Conservation (phyloP, 1,284 basidiomycete species). For the Irpex sp. region DNA sequence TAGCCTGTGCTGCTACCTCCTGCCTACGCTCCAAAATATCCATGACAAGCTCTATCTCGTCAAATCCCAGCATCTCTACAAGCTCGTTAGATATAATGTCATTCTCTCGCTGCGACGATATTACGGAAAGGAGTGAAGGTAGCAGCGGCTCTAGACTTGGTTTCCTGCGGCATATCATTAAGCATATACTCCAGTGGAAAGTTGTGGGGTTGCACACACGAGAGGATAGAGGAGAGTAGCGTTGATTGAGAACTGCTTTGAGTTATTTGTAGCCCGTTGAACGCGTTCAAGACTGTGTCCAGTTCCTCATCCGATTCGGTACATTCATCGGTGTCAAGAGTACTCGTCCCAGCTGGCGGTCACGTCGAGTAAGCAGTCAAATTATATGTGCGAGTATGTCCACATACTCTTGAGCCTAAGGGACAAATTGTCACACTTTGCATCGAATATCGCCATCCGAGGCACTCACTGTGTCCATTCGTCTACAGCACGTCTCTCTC, state of each 20-base stretch:
- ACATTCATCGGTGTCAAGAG: constrained; percentile 7
- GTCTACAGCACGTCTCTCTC: constrained; percentile 29
- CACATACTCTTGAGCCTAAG: not conserved
- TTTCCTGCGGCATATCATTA: constrained; percentile 23
- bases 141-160: constrained; percentile 28
- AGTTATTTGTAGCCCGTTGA: constrained; percentile 1
- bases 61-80: constrained; percentile 84
- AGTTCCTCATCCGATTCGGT: constrained; percentile 16
- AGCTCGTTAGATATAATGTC: constrained; percentile 81
- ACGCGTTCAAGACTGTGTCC: constrained; percentile 24
- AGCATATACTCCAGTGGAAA: constrained; percentile 6
- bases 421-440: not conserved
- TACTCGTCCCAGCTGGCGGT: not conserved
- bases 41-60: constrained; percentile 72
- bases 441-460: not conserved
- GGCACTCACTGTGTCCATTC: constrained; percentile 32
- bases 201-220: constrained; percentile 26
- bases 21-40: constrained; percentile 43
- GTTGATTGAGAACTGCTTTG: constrained; percentile 4
- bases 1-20: not conserved
- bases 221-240: constrained; percentile 26
- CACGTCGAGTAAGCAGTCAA: not conserved
- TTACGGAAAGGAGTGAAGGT: constrained; percentile 25
- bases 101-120: constrained; percentile 37
- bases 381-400: not conserved